Conservation (phyloP, 2,329 filamentous ascomycete species). For the Myriangium duriaei region DNA sequence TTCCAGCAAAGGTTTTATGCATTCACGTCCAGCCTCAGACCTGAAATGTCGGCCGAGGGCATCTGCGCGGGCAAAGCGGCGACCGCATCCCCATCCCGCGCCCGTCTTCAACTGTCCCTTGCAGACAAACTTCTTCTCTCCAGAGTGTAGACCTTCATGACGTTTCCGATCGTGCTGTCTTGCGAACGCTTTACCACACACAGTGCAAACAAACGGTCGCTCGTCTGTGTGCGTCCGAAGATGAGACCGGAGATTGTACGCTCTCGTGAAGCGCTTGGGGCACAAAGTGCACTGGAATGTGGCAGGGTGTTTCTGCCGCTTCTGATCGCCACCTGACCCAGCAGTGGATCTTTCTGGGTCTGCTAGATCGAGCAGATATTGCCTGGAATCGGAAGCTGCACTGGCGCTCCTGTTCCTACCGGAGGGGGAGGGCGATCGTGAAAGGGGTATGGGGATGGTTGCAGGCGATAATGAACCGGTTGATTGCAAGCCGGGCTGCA, state of each 20-base stretch:
- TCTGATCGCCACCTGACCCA: conserved; percentile 48
- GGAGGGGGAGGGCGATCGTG: conserved; percentile 36
- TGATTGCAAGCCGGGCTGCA: conserved; percentile 17
- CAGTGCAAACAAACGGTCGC: conserved; percentile 89
- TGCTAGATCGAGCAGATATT: conserved; percentile 80
- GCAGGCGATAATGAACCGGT: conserved; percentile 31
- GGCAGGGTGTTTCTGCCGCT: conserved; percentile 95
- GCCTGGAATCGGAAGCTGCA: conserved; percentile 43
- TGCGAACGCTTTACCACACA: conserved; percentile 94
- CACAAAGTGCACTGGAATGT: conserved; percentile 92
- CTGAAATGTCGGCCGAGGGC: conserved; percentile 77
- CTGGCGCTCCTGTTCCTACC: conserved; percentile 38
- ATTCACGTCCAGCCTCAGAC: conserved; percentile 87
- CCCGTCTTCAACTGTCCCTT: conserved; percentile 76
- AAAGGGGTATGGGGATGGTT: conserved; percentile 24
- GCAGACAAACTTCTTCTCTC: conserved; percentile 98
- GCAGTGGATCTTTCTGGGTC: conserved; percentile 68
- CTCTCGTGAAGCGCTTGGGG: conserved; percentile 89
- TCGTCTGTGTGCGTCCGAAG: conserved; percentile 94
- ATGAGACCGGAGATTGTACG: conserved; percentile 93
- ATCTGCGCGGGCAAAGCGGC: conserved; percentile 88
- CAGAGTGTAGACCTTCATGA: conserved; percentile 89
- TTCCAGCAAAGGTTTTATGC: conserved; percentile 92
- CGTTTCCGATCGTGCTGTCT: conserved; percentile 95
- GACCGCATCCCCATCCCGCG: conserved; percentile 82